Percentiles rank a stretch among this genome's conserved stretches.
Evolutionary conservation across 1,284 basidiomycete species (phyloP).

Genomic region (Phylloporus gajari): DNA sequence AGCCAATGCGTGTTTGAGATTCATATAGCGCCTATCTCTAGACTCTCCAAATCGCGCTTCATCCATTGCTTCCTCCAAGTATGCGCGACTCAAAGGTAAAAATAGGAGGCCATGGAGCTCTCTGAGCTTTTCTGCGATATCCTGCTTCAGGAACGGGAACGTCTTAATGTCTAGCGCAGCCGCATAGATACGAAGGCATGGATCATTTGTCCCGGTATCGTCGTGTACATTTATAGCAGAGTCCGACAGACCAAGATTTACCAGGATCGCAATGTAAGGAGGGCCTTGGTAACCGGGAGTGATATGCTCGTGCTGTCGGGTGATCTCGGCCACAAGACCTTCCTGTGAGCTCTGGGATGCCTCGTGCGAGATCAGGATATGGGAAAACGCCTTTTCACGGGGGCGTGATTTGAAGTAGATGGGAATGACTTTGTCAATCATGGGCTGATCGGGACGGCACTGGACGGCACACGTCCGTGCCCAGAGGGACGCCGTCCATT

Average conservation of each 20-base stretch:
- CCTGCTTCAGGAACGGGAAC: not conserved
- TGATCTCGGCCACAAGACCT: not conserved
- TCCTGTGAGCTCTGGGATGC: not conserved
- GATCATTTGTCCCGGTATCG: not conserved
- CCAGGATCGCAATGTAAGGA: not conserved
- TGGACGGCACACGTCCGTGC: no score
- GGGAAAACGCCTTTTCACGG: not conserved
- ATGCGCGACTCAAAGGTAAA: not conserved
- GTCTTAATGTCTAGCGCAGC: not conserved
- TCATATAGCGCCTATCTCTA: not conserved
- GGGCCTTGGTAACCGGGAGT: not conserved
- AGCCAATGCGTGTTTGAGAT: not conserved
- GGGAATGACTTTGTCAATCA: no score
- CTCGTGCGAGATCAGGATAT: not conserved
- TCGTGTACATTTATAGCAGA: not conserved
- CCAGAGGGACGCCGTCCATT: no score
- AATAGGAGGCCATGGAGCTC: not conserved
- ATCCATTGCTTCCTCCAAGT: not conserved
- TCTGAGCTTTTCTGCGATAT: not conserved
- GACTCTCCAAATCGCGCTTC: not conserved
- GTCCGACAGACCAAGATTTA: not conserved
- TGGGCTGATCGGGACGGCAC: no score
- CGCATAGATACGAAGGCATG: not conserved
- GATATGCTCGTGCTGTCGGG: not conserved
- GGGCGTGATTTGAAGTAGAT: not conserved